Base-by-base conservation (phyloP, 768 basidiomycete genomes). In the Clitopilus passeckerianus region DNA sequence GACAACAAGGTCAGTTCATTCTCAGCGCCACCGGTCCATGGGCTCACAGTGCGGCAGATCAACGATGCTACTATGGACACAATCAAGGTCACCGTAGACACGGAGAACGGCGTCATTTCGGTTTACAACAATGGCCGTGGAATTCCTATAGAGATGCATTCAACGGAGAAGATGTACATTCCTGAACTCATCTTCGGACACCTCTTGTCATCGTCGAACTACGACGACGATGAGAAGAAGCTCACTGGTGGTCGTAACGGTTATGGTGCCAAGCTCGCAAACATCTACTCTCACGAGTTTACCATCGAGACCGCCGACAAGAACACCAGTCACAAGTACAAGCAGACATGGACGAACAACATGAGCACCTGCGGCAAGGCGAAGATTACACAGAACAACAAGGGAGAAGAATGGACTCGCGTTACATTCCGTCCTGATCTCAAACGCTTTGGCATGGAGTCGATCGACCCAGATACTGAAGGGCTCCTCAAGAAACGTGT, bases 211-310 rank as follows among this genome's bases (percentile, higher is more conserved):
- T 92, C 90, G 10, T 96, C 94, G 50, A 98, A 98, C 78, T 98
- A 96, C 68, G 96, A 99, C 72, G 97, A 99, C 66, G 90, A 95
- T 72, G 95, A 99, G 77, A 97, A 95, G 83, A 98, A 97, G 75
- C 82, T 98, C 54, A 98, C 95, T 0, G 97, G 97, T 74, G 97
- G 97, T 72, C 87, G 97, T 68, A 99, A 99, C 67, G 97, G 97
- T 68, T 98, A 93, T 68, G 97, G 97, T 66, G 97, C 97, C 56
- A 99, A 99, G 71, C 82, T 99, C 43, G 90, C 97, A 57, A 98
- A 99, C 75, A 97, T 98, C 64, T 99, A 98, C 77, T 99, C 97
- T 1, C 88, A 83, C 62, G 91, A 96, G 71, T 99, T 99, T 74
- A 93, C 87, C 9, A 81, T 99, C 66, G 97, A 99, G 66, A 99